Base-by-base conservation (phyloP, 1,284 basidiomycete genomes). In the Malassezia furfur region DNA sequence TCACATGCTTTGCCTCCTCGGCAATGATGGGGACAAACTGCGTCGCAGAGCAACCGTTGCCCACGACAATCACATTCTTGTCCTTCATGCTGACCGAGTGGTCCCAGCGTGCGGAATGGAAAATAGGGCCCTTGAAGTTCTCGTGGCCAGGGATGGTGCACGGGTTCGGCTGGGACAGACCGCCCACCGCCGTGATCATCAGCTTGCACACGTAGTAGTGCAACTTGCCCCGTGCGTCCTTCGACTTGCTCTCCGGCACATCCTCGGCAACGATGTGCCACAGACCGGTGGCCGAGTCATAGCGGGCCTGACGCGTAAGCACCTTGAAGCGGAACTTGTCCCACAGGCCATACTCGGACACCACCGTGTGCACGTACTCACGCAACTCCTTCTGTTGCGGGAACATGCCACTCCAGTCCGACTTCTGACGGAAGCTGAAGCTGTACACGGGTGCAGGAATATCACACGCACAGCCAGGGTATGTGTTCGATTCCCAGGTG, bases 21-120 rank as follows among this genome's bases (percentile, higher is more conserved):
- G 65, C 64, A 15, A 70, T 50, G 19, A 61, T 54, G 2, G 68
- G 67, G 1, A 71, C 59, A 50, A 68, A 66, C 36, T 71, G 69
- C 17, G 67, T 69, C 11, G 67, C 69, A 0, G 62, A 64, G 56
- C 69, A 71, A 11, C 71, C 71, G 41, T 73, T 74, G 39, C 72
- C 71, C 5, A 76, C 62, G 14, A 76, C 60, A 15, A 74, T 63
- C 12, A 76, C 74, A 36, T 71, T 59, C 55, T 76, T 76, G 49
- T 65, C 64, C 38, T 62, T 63, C 34, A 75, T 43, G 28, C 68
- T 57, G 32, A 76, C 65, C 15, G 56, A 57, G 35, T 70, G 66
- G 48, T 75, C 69, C 75, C 75, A 76, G 4, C 68, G 59, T 0
- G 73, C 74, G 28, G 72, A 71, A 56, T 76, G 75, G 61, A 76